Base-by-base conservation (phyloP, 495 filamentous ascomycete species). In the Hypoxylon perforatum region DNA sequence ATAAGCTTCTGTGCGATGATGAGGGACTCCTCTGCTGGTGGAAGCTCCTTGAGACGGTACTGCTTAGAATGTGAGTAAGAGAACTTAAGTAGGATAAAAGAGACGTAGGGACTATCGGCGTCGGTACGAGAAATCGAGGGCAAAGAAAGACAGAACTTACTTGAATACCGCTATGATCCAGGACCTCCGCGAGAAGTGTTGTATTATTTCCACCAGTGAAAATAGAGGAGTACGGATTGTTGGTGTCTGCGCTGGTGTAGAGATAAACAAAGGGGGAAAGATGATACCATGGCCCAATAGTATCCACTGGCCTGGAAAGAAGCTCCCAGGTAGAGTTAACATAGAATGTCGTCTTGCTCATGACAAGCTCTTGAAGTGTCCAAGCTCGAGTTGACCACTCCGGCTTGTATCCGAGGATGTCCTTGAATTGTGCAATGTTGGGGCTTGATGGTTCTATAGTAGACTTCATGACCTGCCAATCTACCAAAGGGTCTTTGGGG, bases 291-390 rank as follows among this genome's bases (percentile, higher is more conserved):
- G 73, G 71, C 0, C 80, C 79, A 2, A 82, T 48, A 23, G 57
- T 72, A 42, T 82, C 78, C 23, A 77, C 65, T 18, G 76, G 73
- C 22, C 81, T 68, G 15, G 57, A 63, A 39, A 81, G 57, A 18
- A 65, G 62, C 41, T 68, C 12, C 80, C 80, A 82, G 1, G 67
- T 41, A 1, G 72, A 73, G 47, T 83, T 83, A 28, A 77, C 75
- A 61, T 78, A 82, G 66, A 75, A 82, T 1, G 79, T 78, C 21
- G 76, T 74, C 69, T 78, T 80, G 65, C 81, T 83, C 73, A 81
- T 72, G 22, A 82, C 78, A 36, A 84, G 73, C 53, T 84, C 80
- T 51, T 84, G 81, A n/a, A 82, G 67, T 21, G 80, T 84, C 79
- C 80, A 84, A 8, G 76, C 80, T 45, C 78, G 70, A 1, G 74